These are phyloP conservation scores for Penicillium sp. DNA, from an alignment of 2,329 filamentous ascomycete species.

Conservation along the genomic window DNA sequence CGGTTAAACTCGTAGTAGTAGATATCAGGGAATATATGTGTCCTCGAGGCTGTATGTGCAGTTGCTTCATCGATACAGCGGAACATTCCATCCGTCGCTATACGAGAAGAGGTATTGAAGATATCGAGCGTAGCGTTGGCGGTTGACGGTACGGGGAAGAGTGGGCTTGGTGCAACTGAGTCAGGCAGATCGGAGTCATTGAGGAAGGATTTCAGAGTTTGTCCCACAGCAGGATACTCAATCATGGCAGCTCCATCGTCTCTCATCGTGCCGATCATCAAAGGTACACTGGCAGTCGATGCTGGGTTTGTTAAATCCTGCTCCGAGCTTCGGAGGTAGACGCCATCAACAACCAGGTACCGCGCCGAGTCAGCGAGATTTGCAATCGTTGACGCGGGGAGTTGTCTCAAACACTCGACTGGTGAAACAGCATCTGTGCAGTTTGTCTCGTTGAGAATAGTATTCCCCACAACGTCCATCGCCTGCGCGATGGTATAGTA, in stretches of 20 bases:
- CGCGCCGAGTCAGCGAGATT: conserved; percentile 11
- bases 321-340: conserved; percentile 15
- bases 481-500: conserved; percentile 58
- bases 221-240: conserved; percentile 38
- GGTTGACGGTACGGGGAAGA: conserved; percentile 42
- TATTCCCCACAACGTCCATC: conserved; percentile 48
- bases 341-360: conserved; percentile 20
- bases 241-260: conserved; percentile 46
- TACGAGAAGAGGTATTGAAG: conserved; percentile 54
- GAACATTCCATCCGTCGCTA: conserved; percentile 59
- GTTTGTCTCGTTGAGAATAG: conserved; percentile 51
- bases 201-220: conserved; percentile 50
- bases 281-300: conserved; percentile 18
- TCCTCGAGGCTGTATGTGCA: conserved; percentile 48
- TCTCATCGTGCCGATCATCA: conserved; percentile 21
- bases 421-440: conserved; percentile 48
- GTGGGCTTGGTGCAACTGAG: conserved; percentile 5
- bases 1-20: conserved; percentile 63
- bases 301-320: conserved; percentile 10
- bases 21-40: conserved; percentile 46
- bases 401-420: conserved; percentile 47
- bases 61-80: conserved; percentile 60
- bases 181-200: conserved; percentile 8
- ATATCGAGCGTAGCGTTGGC: conserved; percentile 54
- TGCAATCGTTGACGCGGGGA: conserved; percentile 11